Percentiles rank a stretch among this genome's conserved stretches.
phyloP scores from a whole-genome alignment of 2,329 filamentous ascomycete genomes.

The Pezicula carpinea region DNA sequence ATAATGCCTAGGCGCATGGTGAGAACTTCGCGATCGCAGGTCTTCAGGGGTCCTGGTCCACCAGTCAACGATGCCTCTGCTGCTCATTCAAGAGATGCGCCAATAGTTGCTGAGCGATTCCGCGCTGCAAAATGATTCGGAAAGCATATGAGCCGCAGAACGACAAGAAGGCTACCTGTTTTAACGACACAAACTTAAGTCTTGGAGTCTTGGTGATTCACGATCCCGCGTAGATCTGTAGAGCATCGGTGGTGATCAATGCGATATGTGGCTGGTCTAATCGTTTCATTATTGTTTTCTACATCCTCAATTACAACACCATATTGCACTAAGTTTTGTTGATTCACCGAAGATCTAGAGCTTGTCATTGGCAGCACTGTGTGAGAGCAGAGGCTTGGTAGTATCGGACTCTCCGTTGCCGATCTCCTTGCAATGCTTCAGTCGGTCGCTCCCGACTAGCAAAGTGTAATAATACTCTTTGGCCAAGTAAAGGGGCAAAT shows the following conservation, averaged over 20 bases:
- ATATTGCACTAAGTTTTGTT: background rate
- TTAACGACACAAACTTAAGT: background rate
- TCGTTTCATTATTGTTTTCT: background rate
- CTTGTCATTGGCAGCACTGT: background rate
- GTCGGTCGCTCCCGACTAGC: background rate
- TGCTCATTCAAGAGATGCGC: background rate
- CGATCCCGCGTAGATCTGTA: background rate
- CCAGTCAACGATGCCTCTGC: background rate
- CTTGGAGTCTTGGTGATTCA: background rate
- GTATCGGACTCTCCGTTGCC: background rate
- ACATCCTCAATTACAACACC: background rate
- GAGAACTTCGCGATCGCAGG: background rate
- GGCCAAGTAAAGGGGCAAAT: background rate
- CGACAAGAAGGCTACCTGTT: background rate
- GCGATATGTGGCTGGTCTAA: background rate
- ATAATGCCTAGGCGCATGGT: background rate
- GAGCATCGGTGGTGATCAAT: background rate
- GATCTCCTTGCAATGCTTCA: background rate
- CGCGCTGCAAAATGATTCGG: background rate
- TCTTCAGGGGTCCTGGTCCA: background rate
- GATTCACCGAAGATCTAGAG: background rate
- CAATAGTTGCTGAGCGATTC: background rate
- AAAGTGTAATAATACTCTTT: background rate
- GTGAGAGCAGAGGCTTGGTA: background rate
- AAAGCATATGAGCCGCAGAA: background rate